Base-by-base conservation (phyloP, 371 early-diverging fungal species). In the Apophysomyces ossiformis region DNA sequence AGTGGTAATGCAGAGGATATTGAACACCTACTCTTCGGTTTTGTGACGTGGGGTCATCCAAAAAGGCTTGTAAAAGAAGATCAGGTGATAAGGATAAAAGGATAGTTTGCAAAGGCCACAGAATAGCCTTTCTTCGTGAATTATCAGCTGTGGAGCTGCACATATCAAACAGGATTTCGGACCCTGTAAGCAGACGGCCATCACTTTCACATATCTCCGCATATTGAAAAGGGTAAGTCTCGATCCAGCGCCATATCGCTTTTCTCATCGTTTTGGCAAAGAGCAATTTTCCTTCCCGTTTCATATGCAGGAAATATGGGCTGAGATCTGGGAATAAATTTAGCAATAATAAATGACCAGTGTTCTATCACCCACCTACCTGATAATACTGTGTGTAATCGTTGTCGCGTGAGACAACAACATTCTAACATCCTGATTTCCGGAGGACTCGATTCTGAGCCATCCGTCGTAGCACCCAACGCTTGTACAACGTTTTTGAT, bases 201-300 rank as follows among this genome's bases (percentile, higher is more conserved):
- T 83, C 83, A 5, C 70, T 79, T n/a, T 80, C 77, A 65, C 85
- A 91, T 7, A 93, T 76, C 36, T 77, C 77, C n/a, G 85, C 82
- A 73, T 92, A 93, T 63, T 93, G 92, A 38, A 77, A 63, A 0
- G 93, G 93, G 58, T 86, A 89, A 2, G 83, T 79, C 64, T 93
- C 92, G 50, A 95, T 93, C 93, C 93, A 95, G 70, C 89, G 90
- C 93, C 93, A 95, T 64, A 95, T 92, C 3, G 90, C 87, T n/a
- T 84, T 82, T 58, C 90, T 81, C 47, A 93, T 78, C 56, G 88
- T 84, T 39, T 87, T 83, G 1, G 92, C 89, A 71, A 89, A 83
- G 13, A 86, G 72, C n/a, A 87, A 73, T 68, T 90, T 91, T 0
- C 89, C 87, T 7, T 86, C 72, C n/a, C 86, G 81, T 56, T 88